These are phyloP conservation scores for Penicillium glabrum DNA, from an alignment of 2,329 filamentous ascomycete genomes.

Conservation along the genomic window DNA sequence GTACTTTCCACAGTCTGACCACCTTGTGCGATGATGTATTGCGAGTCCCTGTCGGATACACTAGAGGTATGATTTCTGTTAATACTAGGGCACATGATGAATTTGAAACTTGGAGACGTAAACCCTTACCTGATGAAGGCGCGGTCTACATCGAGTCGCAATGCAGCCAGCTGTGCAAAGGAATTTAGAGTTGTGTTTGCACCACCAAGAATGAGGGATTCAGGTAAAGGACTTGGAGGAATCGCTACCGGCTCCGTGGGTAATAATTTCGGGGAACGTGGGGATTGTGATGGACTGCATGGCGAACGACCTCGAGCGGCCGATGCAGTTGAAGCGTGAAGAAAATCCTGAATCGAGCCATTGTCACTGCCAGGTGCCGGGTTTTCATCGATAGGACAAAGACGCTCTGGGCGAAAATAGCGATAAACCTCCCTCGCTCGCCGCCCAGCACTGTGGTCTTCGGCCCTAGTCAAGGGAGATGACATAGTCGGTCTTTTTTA, in stretches of 20 bases:
- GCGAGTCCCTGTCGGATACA: slow-evolving; percentile 49
- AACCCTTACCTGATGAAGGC: slow-evolving; percentile 30
- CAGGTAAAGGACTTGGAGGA: slow-evolving; percentile 10
- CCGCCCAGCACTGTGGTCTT: slow-evolving; percentile 28
- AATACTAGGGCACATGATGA: not conserved
- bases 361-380: not conserved
- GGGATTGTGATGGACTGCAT: slow-evolving; percentile 5
- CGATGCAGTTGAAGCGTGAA: not conserved
- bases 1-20: slow-evolving; percentile 41
- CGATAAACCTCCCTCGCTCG: slow-evolving; percentile 39
- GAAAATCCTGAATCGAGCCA: not conserved
- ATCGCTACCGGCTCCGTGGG: not conserved
- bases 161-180: slow-evolving; percentile 33
- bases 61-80: slow-evolving; percentile 9
- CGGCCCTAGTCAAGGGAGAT: not conserved
- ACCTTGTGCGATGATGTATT: slow-evolving; percentile 53
- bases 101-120: no score
- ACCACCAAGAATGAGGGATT: slow-evolving; percentile 24
- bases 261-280: not conserved
- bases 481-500: not conserved
- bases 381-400: slow-evolving; percentile 4
- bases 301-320: slow-evolving; percentile 1
- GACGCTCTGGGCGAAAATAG: slow-evolving; percentile 32
- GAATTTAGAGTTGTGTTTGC: slow-evolving; percentile 32
- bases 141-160: slow-evolving; percentile 34